Evolutionary conservation across 164 flowering plant species (phyloP), one percentile per base, ranked within the genome.

Genomic region (Hamamelis virginiana): DNA sequence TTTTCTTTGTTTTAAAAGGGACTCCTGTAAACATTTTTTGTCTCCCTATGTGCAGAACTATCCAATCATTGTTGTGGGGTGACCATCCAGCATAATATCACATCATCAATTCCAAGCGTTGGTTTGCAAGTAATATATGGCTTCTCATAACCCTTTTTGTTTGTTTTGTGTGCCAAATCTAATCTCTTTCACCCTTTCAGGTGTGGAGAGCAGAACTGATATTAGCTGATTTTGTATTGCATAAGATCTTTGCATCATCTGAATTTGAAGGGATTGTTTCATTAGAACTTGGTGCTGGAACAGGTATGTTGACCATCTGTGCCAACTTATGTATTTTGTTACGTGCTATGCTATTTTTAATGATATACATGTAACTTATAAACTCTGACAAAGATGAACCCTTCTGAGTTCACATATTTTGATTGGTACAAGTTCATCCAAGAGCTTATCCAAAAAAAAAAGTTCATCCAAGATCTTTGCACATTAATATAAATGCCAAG

Each of bases 261-360:
- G 82, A 84, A 11, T 78, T 90, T 33, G 81, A 85, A 66, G 89
- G 85, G 59, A 65, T 86, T 68, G 78, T 88, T 69, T 78, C 89
- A 1, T 48, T 87, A 59, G 97, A 94, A 75, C 91, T 94, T 73
- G 98, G 98, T 43, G 89, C 96, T 77, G 98, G 97, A 69, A 94
- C 98, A 75, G 97, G 98, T 92, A 78, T 66, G 21, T 59, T 23
- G 8, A 10, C 12, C 10, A 15, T 11, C 23, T 13, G 43, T 67
- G 41, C 9, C 61, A 23, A 45, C 2, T 53, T 14, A 11, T 26
- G n/a, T 1, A n/a, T 50, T 3, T 56, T 19, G 25, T 68, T 69
- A 16, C 5, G 48, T 46, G 62, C 14, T 26, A 12, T 19, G 19
- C 16, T 27, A 16, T 27, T 9, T 55, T 55, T 8, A 55, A 11